Base-by-base conservation (phyloP, 768 basidiomycete genomes). In the Pulveroboletus frians region DNA sequence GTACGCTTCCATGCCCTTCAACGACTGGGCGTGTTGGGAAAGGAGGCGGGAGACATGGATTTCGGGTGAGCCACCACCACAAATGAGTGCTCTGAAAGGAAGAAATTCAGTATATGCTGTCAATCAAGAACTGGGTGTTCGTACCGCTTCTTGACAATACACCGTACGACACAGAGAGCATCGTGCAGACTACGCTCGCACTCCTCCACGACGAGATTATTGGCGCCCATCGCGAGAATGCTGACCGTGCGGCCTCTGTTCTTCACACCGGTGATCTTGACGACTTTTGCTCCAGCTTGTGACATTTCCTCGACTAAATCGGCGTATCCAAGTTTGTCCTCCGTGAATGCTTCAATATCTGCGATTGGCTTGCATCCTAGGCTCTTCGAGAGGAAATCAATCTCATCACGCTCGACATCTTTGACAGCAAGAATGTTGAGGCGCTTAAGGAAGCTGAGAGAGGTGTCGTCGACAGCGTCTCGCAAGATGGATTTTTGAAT, bases 401-500 rank as follows among this genome's bases (percentile, higher is more conserved):
- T 97, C 66, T 99, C 96, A 66, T 99, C 96, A 49, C 96, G 88
- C 65, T 99, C 96, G 32, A 99, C 85, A 62, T 99, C 95, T 71
- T 97, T 97, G 57, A 98, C 84, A 50, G 87, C 94, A 37, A 97
- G 78, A 64, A 99, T 99, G 64, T 92, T 93, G 51, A 99, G 83
- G 53, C 92, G 88, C 64, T 96, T 92, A 56, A 99, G 83, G 80
- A 97, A 98, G 66, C 90, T 93, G 53, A 99, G 85, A 7, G 96
- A 92, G 18, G 92, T 86, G 52, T 97, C 96, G 66, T 95, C 96
- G 49, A 98, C 94, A n/a, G 95, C 96, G 62, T 99, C 96, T 45
- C 96, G 91, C 37, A 99, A 81, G 65, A 99, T 99, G 38, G 96
- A 98, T 69, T 99, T 99, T 77, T 99, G 96, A 64, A 99, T 96